Evolutionary conservation across 495 filamentous ascomycete species (phyloP).

Genomic region (Penicillium malachiteum): DNA sequence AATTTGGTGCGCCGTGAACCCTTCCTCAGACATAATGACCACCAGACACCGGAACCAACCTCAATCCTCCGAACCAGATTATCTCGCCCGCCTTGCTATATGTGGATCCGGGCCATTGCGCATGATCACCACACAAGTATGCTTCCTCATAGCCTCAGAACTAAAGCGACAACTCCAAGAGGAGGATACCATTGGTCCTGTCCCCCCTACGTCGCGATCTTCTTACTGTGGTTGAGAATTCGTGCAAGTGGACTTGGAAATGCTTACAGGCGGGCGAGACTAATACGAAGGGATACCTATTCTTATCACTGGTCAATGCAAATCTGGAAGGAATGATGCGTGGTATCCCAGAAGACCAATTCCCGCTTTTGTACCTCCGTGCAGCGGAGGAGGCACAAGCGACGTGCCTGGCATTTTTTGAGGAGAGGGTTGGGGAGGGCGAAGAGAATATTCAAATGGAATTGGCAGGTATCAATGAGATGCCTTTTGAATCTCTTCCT

Average conservation of each 20-base stretch:
- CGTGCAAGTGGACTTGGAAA: slow-evolving; percentile 39
- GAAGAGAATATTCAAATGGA: slow-evolving; percentile 4
- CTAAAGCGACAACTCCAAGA: slow-evolving; percentile 50
- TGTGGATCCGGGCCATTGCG: slow-evolving; percentile 51
- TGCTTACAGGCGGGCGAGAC: slow-evolving; percentile 52
- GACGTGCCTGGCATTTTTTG: slow-evolving; percentile 32
- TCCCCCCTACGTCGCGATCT: slow-evolving; percentile 47
- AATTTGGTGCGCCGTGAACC: slow-evolving; percentile 45
- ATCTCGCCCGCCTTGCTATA: slow-evolving; percentile 41
- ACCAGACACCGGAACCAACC: slow-evolving; percentile 6
- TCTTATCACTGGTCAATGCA: slow-evolving; percentile 37
- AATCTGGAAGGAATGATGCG: slow-evolving; percentile 45
- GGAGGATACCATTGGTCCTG: slow-evolving; percentile 46
- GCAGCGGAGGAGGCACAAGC: slow-evolving; percentile 39
- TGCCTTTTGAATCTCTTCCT: neutral
- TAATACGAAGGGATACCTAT: slow-evolving; percentile 56
- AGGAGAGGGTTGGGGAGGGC: slow-evolving; percentile 16
- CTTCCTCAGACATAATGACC: slow-evolving; percentile 24
- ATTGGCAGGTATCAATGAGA: slow-evolving; percentile 3
- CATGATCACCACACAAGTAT: slow-evolving; percentile 37
- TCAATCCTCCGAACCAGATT: slow-evolving; percentile 23
- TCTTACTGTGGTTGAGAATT: slow-evolving; percentile 45
- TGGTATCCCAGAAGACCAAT: slow-evolving; percentile 32
- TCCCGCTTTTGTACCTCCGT: slow-evolving; percentile 28
- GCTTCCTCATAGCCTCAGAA: slow-evolving; percentile 46